phyloP scores from a whole-genome alignment of 1,284 basidiomycete species.

The Malassezia sp. region DNA sequence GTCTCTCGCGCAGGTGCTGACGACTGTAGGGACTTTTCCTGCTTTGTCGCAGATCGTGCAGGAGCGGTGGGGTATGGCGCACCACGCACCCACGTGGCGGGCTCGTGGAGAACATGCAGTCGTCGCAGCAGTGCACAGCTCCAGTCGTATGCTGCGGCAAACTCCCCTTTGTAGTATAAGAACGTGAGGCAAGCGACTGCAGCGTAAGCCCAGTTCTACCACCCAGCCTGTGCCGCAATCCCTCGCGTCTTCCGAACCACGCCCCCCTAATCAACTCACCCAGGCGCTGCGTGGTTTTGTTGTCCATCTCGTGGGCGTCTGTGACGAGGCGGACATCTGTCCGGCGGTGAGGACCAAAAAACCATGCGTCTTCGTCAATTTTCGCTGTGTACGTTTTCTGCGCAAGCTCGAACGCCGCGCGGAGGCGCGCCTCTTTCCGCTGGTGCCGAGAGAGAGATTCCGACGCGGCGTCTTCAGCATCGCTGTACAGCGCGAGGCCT shows the following conservation, averaged over 20 bases:
- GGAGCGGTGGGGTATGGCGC: neutral
- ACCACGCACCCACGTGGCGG: neutral
- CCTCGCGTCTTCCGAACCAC: too few relatives aligned
- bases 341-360: neutral
- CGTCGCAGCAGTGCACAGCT: neutral
- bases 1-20: conserved; percentile 5
- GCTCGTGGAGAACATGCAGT: conserved; percentile 2
- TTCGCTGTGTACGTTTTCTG: conserved; percentile 10
- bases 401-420: conserved; percentile 3
- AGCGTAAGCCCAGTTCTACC: neutral
- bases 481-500: conserved; percentile 5
- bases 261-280: too few relatives aligned
- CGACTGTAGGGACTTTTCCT: neutral
- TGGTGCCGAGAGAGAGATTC: too few relatives aligned
- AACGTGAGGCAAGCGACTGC: neutral
- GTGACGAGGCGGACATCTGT: neutral
- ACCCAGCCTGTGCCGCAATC: too few relatives aligned
- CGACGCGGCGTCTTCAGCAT: neutral
- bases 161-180: conserved; percentile 2
- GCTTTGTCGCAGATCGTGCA: neutral
- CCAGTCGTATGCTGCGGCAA: conserved; percentile 5
- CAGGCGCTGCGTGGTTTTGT: conserved; percentile 2
- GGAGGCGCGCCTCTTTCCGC: conserved; percentile 2
- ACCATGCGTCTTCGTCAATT: conserved; percentile 12
- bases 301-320: neutral